These are phyloP conservation scores for Candida frijolesensis DNA, from an alignment of 1,139 yeast genomes.

Conservation along the genomic window DNA sequence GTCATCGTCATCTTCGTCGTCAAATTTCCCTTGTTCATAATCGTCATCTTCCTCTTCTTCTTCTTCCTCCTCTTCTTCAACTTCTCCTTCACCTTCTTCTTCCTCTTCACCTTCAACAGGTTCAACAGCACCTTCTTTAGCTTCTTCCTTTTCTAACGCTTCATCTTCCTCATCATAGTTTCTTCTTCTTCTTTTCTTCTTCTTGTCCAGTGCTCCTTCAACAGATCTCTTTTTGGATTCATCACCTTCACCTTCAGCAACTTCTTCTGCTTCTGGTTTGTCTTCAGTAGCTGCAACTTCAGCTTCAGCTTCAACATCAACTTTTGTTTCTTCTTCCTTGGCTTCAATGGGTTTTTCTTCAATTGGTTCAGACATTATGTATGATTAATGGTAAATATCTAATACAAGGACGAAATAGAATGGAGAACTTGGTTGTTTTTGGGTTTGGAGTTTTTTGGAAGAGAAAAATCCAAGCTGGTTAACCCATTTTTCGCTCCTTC, in stretches of 20 bases:
- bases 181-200: slow-evolving; percentile 47
- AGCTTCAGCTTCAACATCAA: background rate
- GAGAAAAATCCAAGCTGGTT: too few species aligned
- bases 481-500: too few species aligned
- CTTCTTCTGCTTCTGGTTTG: slow-evolving; percentile 1
- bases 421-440: too few species aligned
- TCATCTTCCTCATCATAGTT: slow-evolving; percentile 50
- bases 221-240: slow-evolving; percentile 18
- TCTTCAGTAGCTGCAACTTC: slow-evolving; percentile 2
- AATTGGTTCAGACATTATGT: slow-evolving; percentile 5
- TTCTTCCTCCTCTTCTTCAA: slow-evolving; percentile 43
- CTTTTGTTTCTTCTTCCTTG: too few species aligned
- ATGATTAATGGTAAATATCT: background rate
- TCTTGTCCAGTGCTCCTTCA: slow-evolving; percentile 25
- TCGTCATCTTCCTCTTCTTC: slow-evolving; percentile 63
- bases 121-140: slow-evolving; percentile 38
- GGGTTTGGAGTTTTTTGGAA: too few species aligned
- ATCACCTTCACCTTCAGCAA: slow-evolving; percentile 16
- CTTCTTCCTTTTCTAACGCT: slow-evolving; percentile 15
- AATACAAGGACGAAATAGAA: too few species aligned
- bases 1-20: slow-evolving; percentile 50
- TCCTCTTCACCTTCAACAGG: slow-evolving; percentile 57
- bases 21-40: slow-evolving; percentile 44
- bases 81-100: slow-evolving; percentile 52
- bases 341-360: too few species aligned